Conservation (phyloP, 2,329 filamentous ascomycete species). For the Monilinia fructigena region DNA sequence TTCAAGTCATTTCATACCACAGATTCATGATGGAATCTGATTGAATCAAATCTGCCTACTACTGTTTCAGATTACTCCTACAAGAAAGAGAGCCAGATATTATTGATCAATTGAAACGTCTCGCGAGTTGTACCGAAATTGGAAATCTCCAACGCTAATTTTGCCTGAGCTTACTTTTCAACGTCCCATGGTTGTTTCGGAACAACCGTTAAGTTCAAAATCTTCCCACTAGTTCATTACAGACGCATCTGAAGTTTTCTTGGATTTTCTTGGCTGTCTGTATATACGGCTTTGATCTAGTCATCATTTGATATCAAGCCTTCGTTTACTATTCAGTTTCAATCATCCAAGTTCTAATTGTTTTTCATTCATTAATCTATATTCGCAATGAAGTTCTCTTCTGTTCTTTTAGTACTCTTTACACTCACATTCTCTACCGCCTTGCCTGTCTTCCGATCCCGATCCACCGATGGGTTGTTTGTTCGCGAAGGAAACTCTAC, state of each 20-base stretch:
- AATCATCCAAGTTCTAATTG: not conserved
- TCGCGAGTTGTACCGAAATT: slow-evolving; percentile 5
- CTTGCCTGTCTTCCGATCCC: slow-evolving; percentile 1
- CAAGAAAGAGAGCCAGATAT: not conserved
- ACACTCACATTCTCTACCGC: slow-evolving; percentile 16
- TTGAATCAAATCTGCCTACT: not conserved
- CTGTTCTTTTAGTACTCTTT: not conserved
- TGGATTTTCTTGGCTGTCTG: slow-evolving; percentile 13
- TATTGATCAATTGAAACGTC: slow-evolving; percentile 1
- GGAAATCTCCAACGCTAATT: not conserved
- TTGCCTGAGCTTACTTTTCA: not conserved
- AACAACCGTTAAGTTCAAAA: not conserved
- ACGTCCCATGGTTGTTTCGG: slow-evolving; percentile 16
- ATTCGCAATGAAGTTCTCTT: slow-evolving; percentile 16
- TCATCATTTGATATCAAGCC: not conserved
- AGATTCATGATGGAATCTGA: not conserved
- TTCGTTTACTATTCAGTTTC: not conserved
- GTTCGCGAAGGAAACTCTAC: not conserved
- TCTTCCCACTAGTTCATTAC: not conserved
- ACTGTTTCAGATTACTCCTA: not conserved
- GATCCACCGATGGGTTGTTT: not conserved
- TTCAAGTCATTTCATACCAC: not conserved
- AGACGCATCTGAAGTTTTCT: slow-evolving; percentile 15
- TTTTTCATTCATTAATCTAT: slow-evolving; percentile 10
- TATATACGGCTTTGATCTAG: slow-evolving; percentile 13